phyloP scores from a whole-genome alignment of 768 basidiomycete genomes.

The Trametes cingulata region DNA sequence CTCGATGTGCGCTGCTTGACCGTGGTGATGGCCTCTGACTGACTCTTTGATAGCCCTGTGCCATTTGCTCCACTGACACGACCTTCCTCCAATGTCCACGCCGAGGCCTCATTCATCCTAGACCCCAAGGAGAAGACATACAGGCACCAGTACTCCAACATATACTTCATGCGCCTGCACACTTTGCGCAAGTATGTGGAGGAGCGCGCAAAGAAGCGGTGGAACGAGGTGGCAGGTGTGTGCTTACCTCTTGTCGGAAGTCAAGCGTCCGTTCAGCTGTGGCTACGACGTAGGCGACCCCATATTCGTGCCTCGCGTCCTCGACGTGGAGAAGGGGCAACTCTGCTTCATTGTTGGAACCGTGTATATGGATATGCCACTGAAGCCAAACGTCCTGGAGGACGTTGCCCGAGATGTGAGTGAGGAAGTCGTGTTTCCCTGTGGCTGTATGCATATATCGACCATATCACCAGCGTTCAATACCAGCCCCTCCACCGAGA shows the following conservation, averaged over 20 bases:
- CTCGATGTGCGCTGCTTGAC: slow-evolving; percentile 3
- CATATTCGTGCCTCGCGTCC: slow-evolving; percentile 70
- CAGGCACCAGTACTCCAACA: slow-evolving; percentile 70
- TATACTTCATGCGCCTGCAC: slow-evolving; percentile 64
- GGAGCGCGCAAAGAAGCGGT: slow-evolving; percentile 48
- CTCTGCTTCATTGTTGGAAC: slow-evolving; percentile 94
- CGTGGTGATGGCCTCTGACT: background rate
- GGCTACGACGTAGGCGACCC: slow-evolving; percentile 54
- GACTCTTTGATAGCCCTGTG: slow-evolving; percentile 20
- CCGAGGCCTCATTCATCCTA: slow-evolving; percentile 44
- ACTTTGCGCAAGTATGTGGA: slow-evolving; percentile 50
- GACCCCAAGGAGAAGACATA: slow-evolving; percentile 50
- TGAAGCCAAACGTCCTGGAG: slow-evolving; percentile 97
- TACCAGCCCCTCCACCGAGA: slow-evolving; percentile 78
- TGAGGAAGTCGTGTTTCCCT: slow-evolving; percentile 12
- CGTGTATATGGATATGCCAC: slow-evolving; percentile 97
- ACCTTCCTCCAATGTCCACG: slow-evolving; percentile 28
- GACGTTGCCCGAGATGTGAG: slow-evolving; percentile 92
- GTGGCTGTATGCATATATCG: background rate
- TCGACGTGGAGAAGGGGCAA: slow-evolving; percentile 83
- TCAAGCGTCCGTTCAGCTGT: background rate
- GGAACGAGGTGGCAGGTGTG: slow-evolving; percentile 49
- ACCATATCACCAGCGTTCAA: slow-evolving; percentile 63
- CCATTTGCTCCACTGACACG: slow-evolving; percentile 31
- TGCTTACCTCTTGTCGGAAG: background rate